Evolutionary conservation across 768 basidiomycete genomes (phyloP), one percentile per base, ranked within the genome.

Genomic region (Terana coerulea): DNA sequence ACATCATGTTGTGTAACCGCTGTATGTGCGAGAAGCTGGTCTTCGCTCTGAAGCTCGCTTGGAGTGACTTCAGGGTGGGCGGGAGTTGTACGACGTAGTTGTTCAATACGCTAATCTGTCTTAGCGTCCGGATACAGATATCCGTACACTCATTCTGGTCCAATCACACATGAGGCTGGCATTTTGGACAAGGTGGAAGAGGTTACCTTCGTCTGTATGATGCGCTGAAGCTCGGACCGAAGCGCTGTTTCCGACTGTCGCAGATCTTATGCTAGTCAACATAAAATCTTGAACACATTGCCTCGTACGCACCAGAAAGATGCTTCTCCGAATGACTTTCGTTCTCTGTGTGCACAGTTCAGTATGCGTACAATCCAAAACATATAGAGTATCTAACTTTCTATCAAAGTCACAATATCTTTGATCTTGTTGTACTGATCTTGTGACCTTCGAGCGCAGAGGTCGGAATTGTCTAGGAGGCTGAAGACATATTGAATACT

Each of bases 21-120:
- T 87, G 81, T 12, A 98, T 87, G 67, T 98, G 93, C n/a, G 86
- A 77, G 64, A 98, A 98, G 52, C 86, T 88, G 26, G 83, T 90
- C 62, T 72, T 90, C 76, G 50, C 74, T 69, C 86, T 76, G 58
- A 95, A 82, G 61, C 81, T 84, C 1, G 77, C 63, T 62, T 95
- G 91, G 1, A 98, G 72, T 2, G 72, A 67, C 0, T 77, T 72
- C 26, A 98, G 69, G 1, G 74, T 71, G 1, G 78, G 69, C 5
- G 92, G 91, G 2, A 97, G 69, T 33, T 83, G 75, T 1, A 93
- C 79, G 33, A 98, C 78, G 51, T 87, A 84, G 53, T 83, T 84
- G 67, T 98, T 97, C 29, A 97, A 73, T 12, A 72, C 63, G 54
- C 91, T 88, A 55, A 97, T 88, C 50, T 79, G 81, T 33, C 86